Evolutionary conservation across 345 rosid genomes (phyloP).

Genomic region (Cochlearia excelsa): DNA sequence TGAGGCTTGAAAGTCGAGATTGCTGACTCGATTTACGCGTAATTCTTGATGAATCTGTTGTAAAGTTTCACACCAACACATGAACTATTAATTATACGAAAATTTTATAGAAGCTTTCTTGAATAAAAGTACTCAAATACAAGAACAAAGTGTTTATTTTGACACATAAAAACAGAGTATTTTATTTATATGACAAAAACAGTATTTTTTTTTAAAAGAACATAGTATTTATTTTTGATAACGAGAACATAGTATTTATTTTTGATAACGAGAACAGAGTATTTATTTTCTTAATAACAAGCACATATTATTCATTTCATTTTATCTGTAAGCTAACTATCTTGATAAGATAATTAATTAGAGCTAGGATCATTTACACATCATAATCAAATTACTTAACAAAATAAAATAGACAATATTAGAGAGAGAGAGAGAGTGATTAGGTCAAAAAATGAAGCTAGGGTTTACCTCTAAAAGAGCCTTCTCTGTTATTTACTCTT

Average conservation of each 20-base stretch:
- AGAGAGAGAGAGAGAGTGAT: neutral
- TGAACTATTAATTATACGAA: neutral
- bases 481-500: constrained; percentile 54
- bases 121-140: neutral
- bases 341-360: neutral
- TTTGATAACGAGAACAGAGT: constrained; percentile 1
- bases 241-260: neutral
- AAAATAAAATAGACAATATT: neutral
- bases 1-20: constrained; percentile 55
- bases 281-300: neutral
- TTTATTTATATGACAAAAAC: too few species aligned
- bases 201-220: too few species aligned
- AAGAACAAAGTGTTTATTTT: too few species aligned
- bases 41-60: constrained; percentile 51
- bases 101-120: neutral
- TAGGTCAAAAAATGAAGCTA: neutral
- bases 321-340: neutral
- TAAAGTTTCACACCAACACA: constrained; percentile 17
- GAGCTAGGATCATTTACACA: constrained; percentile 11
- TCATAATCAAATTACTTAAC: neutral
- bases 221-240: too few species aligned
- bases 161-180: too few species aligned
- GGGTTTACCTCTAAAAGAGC: constrained; percentile 37
- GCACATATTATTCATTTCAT: constrained; percentile 3
- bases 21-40: constrained; percentile 56